These are phyloP conservation scores for Acrasis kona DNA, from an alignment of 78 protist species.

Conservation along the genomic window DNA sequence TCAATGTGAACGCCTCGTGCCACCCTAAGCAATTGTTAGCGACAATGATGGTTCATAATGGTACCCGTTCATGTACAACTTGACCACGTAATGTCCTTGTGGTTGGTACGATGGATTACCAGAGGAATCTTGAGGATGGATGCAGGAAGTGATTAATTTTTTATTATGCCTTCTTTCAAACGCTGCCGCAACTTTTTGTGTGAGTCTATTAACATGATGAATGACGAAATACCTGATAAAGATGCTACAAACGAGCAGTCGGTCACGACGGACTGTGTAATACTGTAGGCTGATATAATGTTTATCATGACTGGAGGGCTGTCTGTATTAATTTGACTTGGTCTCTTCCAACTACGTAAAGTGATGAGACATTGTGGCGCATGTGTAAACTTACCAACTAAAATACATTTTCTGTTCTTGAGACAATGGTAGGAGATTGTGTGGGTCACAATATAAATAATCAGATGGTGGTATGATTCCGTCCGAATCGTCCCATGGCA, in stretches of 20 bases:
- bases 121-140: neutral
- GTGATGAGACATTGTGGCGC: neutral
- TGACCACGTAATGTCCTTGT: neutral
- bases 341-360: neutral
- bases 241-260: slow-evolving; percentile 13
- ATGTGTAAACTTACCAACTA: no score
- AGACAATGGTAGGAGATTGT: neutral
- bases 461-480: neutral
- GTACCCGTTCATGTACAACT: slow-evolving; percentile 5
- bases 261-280: slow-evolving; percentile 2
- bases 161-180: slow-evolving; percentile 1
- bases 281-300: neutral
- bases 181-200: neutral
- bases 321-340: neutral
- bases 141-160: neutral
- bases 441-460: slow-evolving; percentile 2
- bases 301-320: neutral
- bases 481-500: neutral
- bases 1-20: neutral
- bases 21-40: no score
- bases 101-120: neutral
- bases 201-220: no score
- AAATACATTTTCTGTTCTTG: neutral
- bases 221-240: no score
- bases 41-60: no score